These are phyloP conservation scores for Blastocystis hominis DNA, from an alignment of 352 stramenopile genomes.

Conservation along the genomic window DNA sequence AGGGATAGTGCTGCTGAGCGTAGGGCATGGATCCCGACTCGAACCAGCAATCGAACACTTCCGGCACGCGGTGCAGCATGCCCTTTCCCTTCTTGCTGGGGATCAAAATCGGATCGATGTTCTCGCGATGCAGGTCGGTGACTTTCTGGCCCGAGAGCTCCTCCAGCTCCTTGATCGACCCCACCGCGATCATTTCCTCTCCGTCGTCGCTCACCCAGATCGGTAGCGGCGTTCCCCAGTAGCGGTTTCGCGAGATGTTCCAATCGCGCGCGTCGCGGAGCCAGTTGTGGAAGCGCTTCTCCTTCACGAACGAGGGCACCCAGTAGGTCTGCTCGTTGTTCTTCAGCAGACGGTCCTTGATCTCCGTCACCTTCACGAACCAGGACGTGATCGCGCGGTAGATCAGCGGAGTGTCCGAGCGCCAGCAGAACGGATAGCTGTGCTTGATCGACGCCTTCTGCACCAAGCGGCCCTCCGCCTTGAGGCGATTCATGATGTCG, in stretches of 20 bases:
- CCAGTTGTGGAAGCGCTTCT: slow-evolving; percentile 99
- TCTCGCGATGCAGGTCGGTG: slow-evolving; percentile 90
- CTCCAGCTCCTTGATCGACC: slow-evolving; percentile 87
- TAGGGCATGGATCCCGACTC: slow-evolving; percentile 98
- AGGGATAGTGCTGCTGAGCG: slow-evolving; percentile 97
- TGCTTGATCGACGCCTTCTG: slow-evolving; percentile 90
- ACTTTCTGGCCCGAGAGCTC: slow-evolving; percentile 78
- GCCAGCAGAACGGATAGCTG: slow-evolving; percentile 98
- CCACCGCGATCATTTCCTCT: slow-evolving; percentile 89
- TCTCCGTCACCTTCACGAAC: slow-evolving; percentile 96
- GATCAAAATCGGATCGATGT: slow-evolving; percentile 93
- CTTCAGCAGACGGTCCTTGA: slow-evolving; percentile 82
- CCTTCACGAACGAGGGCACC: slow-evolving; percentile 81
- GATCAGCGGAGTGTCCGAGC: slow-evolving; percentile 97
- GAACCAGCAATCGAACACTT: slow-evolving; percentile 99
- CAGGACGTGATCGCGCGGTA: slow-evolving; percentile 96
- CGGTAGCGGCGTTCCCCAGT: slow-evolving; percentile 96
- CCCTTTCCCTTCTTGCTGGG: slow-evolving; percentile 79
- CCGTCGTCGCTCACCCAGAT: slow-evolving; percentile 94
- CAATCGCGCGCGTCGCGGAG: slow-evolving; percentile 93
- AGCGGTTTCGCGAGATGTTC: slow-evolving; percentile 92
- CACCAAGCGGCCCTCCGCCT: slow-evolving; percentile 82
- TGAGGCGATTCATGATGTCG: slow-evolving; percentile 85
- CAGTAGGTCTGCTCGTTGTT: slow-evolving; percentile 82
- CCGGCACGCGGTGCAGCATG: slow-evolving; percentile 72